Percentiles rank a stretch among this genome's conserved stretches.
Evolutionary conservation across 164 flowering plant species (phyloP).

Genomic region (Stephania japonica): DNA sequence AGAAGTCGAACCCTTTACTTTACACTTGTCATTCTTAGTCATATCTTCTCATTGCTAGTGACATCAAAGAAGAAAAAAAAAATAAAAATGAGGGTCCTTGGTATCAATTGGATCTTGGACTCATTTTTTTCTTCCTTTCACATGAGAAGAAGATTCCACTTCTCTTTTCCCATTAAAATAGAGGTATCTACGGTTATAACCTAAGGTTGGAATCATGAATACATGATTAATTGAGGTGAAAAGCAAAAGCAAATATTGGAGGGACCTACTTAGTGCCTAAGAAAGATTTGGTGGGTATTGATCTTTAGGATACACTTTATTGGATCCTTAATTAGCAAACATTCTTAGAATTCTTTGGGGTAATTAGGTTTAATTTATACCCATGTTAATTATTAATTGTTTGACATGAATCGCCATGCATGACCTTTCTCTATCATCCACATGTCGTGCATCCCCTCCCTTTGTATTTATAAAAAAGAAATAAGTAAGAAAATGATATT

Average conservation of each 20-base stretch:
- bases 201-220: conserved; percentile 13
- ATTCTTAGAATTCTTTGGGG: conserved; percentile 10
- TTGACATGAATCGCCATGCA: conserved; percentile 6
- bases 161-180: background rate
- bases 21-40: too few species aligned
- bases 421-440: conserved; percentile 9
- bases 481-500: too few species aligned
- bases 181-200: background rate
- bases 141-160: background rate
- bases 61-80: too few species aligned
- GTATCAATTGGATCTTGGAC: background rate
- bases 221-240: conserved; percentile 10
- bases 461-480: too few species aligned
- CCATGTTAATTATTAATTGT: background rate
- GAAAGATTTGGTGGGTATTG: background rate
- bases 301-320: background rate
- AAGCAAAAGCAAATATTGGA: background rate
- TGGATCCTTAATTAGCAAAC: conserved; percentile 11
- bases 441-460: background rate
- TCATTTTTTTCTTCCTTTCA: too few species aligned
- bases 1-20: too few species aligned
- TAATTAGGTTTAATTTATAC: conserved; percentile 4
- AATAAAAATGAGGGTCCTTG: too few species aligned
- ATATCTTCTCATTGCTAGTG: too few species aligned
- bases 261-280: background rate